Base-by-base conservation (phyloP, 495 filamentous ascomycete species). In the Bacidia gigantensis region DNA sequence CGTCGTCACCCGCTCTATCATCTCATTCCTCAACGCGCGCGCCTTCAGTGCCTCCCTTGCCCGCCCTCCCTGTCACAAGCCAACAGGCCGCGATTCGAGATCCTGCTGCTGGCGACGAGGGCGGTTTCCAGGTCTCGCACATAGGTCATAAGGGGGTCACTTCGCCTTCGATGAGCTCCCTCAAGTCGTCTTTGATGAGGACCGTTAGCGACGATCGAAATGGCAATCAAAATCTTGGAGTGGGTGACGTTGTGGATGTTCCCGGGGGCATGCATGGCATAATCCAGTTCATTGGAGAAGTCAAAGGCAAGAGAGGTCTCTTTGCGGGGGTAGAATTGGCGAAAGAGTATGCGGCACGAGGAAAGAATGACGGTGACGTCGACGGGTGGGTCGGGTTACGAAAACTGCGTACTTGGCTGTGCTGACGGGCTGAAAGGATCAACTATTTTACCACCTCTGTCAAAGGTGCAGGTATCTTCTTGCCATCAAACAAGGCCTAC, bases 241-340 rank as follows among this genome's bases (percentile, higher is more conserved):
- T 96, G 35, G 93, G 93, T 42, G 93, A 97, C 64, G 68, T 76
- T 50, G 92, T 99, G 49, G 89, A 97, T 54, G 90, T 96, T 48
- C 92, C 92, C 3, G 93, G 92, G 10, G 88, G 82, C 59, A 96
- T 99, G 90, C 71, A 83, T 57, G 92, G 92, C 22, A 84, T 79
- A 22, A 78, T 99, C 51, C 88, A 84, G 65, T 99, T 90, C 63
- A 72, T 99, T 54, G 92, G 92, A 3, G 69, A 70, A 35, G 89
- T 99, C 26, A 78, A 80, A 46, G 90, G 89, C 51, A 95, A 95
- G 71, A 86, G 84, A 47, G 92, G 92, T 38, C 75, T 78, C 11
- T 99, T 97, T 72, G 89, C 84, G 23, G 92, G 92, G n/a, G 87
- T 99, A 42, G 93, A 99, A 65, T 70, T 99, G 55, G 81, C 84